phyloP scores from a whole-genome alignment of 495 filamentous ascomycete species.

The Geopyxis carbonaria region DNA sequence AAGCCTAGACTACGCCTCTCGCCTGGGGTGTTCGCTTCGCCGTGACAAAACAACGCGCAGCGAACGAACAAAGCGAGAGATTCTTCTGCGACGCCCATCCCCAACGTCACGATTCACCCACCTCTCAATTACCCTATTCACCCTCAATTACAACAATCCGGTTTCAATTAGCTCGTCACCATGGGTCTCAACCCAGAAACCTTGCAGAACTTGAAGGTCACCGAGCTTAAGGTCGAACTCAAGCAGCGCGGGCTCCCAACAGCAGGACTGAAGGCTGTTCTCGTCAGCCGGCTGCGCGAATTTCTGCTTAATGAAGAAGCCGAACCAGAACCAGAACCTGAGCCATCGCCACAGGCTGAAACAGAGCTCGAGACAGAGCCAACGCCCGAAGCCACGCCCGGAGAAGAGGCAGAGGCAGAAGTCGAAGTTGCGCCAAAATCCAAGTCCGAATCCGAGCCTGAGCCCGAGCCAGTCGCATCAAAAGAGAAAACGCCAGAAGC shows the following conservation, averaged over 20 bases:
- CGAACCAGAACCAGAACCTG: slow-evolving; percentile 11
- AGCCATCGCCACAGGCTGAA: not conserved
- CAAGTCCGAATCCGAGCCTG: slow-evolving; percentile 4
- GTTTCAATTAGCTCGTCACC: slow-evolving; percentile 28
- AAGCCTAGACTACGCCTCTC: no score
- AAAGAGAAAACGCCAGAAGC: slow-evolving; percentile 5
- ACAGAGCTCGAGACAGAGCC: not conserved
- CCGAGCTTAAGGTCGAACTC: slow-evolving; percentile 41
- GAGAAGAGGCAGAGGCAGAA: not conserved
- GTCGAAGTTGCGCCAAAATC: not conserved
- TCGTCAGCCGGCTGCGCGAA: slow-evolving; percentile 35
- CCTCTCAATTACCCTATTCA: no score
- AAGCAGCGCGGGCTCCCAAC: slow-evolving; percentile 38
- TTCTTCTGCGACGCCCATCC: no score
- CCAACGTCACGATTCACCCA: no score
- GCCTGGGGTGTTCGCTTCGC: no score
- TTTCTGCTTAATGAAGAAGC: slow-evolving; percentile 21
- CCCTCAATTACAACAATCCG: slow-evolving; percentile 7
- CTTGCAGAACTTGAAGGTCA: slow-evolving; percentile 34
- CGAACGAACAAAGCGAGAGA: no score
- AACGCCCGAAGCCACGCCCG: slow-evolving; percentile 2
- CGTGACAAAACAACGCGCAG: no score
- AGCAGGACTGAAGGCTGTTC: slow-evolving; percentile 39
- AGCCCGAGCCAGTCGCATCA: slow-evolving; percentile 2
- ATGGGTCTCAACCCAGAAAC: slow-evolving; percentile 38